Evolutionary conservation across 2,329 filamentous ascomycete species (phyloP).

Genomic region (Claviceps paspali): DNA sequence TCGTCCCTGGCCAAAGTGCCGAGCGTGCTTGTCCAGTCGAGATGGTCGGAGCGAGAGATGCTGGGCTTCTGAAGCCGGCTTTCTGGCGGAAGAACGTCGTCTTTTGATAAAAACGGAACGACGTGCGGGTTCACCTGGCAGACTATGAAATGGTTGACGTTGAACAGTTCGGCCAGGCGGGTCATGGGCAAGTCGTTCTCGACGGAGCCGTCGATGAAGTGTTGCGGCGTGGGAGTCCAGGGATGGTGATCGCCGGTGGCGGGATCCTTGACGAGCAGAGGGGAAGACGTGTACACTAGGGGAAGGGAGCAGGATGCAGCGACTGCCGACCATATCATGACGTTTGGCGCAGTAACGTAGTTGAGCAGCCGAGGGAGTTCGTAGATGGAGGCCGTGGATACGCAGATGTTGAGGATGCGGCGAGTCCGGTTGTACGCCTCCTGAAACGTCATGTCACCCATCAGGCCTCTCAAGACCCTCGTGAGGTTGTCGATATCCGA

Average conservation of each 20-base stretch:
- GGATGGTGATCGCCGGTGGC: constrained; percentile 59
- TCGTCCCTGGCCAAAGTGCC: constrained; percentile 66
- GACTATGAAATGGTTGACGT: constrained; percentile 96
- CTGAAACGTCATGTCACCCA: constrained; percentile 86
- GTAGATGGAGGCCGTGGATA: constrained; percentile 75
- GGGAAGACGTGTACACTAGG: constrained; percentile 65
- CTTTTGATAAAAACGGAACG: constrained; percentile 66
- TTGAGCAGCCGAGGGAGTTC: constrained; percentile 79
- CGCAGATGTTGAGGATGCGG: constrained; percentile 83
- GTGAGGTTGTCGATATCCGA: constrained; percentile 73
- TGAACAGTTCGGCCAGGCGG: constrained; percentile 84
- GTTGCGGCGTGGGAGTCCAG: constrained; percentile 75
- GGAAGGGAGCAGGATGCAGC: constrained; percentile 93
- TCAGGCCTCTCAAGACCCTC: constrained; percentile 62
- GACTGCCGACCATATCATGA: constrained; percentile 92
- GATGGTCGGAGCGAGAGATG: constrained; percentile 20
- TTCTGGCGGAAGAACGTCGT: constrained; percentile 41
- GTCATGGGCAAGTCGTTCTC: constrained; percentile 91
- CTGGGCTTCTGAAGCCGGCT: constrained; percentile 12
- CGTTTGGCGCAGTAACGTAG: constrained; percentile 84
- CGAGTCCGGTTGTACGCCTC: constrained; percentile 93
- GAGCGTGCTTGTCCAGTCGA: constrained; percentile 49
- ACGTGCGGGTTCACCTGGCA: constrained; percentile 95
- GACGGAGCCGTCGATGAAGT: constrained; percentile 89
- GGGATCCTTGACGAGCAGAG: constrained; percentile 72